Conservation (phyloP, 176 grass and related monocot species). For the Avena sativa region DNA sequence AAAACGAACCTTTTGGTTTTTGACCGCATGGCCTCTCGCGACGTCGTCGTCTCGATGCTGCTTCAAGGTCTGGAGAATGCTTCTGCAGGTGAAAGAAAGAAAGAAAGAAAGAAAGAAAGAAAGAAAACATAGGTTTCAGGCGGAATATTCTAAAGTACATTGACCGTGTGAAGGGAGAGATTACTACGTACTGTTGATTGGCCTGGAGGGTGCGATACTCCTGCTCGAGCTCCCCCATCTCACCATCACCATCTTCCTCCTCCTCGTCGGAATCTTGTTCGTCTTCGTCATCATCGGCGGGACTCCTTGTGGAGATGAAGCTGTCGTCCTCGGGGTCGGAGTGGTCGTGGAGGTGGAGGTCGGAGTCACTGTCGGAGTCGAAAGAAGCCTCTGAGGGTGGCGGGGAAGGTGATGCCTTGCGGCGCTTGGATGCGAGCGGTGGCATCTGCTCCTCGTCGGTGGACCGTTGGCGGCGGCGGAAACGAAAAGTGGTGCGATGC, state of each 20-base stretch:
- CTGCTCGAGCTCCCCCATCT: conserved; percentile 39
- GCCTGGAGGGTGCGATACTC: conserved; percentile 26
- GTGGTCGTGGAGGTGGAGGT: conserved; percentile 7
- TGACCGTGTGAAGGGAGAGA: background rate
- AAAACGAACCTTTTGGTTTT: conserved; percentile 22
- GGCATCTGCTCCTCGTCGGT: conserved; percentile 5
- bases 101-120: background rate
- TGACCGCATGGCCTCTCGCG: conserved; percentile 19
- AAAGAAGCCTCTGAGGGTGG: background rate
- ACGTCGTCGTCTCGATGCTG: conserved; percentile 33
- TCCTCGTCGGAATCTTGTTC: background rate
- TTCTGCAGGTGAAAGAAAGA: conserved; percentile 1
- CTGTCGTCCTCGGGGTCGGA: background rate
- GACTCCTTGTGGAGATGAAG: background rate
- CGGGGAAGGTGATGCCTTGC: background rate
- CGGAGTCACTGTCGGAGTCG: background rate
- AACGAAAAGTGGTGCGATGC: background rate
- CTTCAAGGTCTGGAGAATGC: conserved; percentile 32
- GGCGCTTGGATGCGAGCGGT: background rate
- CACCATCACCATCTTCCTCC: background rate
- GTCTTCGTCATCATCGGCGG: background rate
- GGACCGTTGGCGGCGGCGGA: background rate
- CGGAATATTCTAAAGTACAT: background rate
- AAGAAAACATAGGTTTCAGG: no score
- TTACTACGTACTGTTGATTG: conserved; percentile 22